These are phyloP conservation scores for Glycine latifolia DNA, from an alignment of 306 rosid species.

Conservation along the genomic window DNA sequence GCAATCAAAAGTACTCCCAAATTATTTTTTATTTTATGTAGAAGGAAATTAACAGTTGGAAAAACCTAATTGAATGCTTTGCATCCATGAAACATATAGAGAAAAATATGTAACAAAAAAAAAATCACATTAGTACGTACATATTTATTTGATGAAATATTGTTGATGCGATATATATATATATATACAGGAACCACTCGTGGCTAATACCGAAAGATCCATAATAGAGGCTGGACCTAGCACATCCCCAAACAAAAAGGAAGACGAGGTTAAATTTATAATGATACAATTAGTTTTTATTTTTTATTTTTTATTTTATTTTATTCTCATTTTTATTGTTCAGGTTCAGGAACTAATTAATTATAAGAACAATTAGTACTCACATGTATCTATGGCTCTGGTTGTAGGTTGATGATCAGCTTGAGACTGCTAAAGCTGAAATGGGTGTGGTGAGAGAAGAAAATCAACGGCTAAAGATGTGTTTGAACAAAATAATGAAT, in stretches of 20 bases:
- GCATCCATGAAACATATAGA: too few species aligned
- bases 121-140: not conserved
- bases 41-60: not conserved
- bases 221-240: slow-evolving; percentile 47
- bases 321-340: too few species aligned
- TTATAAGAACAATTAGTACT: not conserved
- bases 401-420: slow-evolving; percentile 57
- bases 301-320: too few species aligned
- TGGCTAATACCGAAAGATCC: too few species aligned
- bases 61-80: not conserved
- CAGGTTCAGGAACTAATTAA: not conserved
- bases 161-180: not conserved
- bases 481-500: slow-evolving; percentile 63
- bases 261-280: slow-evolving; percentile 53
- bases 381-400: not conserved
- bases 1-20: not conserved
- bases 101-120: not conserved
- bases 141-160: slow-evolving; percentile 16
- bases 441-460: slow-evolving; percentile 82
- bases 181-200: slow-evolving; percentile 50
- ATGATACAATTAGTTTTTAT: not conserved
- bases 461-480: slow-evolving; percentile 74
- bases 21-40: not conserved
- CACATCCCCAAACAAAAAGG: slow-evolving; percentile 55
- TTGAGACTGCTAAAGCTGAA: slow-evolving; percentile 69